A percentile compares a stretch with the other conserved stretches of the same genome.
Evolutionary conservation across 208 protist species (phyloP).

Genomic region (Polymyxa betae): DNA sequence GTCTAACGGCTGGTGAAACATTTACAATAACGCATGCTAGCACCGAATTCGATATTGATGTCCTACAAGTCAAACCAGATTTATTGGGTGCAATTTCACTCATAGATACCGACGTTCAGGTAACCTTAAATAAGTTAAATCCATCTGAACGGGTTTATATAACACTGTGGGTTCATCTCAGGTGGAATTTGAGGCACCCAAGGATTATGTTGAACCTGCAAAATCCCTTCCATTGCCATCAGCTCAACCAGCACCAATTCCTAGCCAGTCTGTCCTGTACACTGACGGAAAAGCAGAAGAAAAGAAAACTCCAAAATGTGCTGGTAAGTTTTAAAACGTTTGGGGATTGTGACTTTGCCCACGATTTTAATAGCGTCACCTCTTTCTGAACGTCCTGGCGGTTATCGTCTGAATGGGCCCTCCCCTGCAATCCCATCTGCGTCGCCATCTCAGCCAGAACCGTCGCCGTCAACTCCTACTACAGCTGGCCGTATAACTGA

Average conservation of each 20-base stretch:
- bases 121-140: not conserved
- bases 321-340: too few species aligned
- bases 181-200: constrained; percentile 28
- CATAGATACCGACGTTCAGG: constrained; percentile 35
- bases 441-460: not conserved
- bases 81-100: not conserved
- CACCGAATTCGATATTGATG: not conserved
- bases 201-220: constrained; percentile 26
- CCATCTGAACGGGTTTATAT: not conserved
- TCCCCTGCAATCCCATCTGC: not conserved
- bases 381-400: not conserved
- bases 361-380: not conserved
- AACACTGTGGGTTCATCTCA: not conserved
- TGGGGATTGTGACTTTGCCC: too few species aligned
- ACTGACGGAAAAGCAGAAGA: not conserved
- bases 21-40: not conserved
- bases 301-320: too few species aligned
- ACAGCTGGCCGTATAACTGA: not conserved
- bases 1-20: constrained; percentile 31
- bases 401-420: not conserved
- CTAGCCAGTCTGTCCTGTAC: not conserved
- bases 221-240: not conserved
- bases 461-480: not conserved
- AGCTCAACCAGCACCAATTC: not conserved
- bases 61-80: not conserved